Percentiles rank a stretch among this genome's conserved stretches.
Conservation (phyloP, 176 grass and related monocot species). For the Metroxylon sagu region DNA sequence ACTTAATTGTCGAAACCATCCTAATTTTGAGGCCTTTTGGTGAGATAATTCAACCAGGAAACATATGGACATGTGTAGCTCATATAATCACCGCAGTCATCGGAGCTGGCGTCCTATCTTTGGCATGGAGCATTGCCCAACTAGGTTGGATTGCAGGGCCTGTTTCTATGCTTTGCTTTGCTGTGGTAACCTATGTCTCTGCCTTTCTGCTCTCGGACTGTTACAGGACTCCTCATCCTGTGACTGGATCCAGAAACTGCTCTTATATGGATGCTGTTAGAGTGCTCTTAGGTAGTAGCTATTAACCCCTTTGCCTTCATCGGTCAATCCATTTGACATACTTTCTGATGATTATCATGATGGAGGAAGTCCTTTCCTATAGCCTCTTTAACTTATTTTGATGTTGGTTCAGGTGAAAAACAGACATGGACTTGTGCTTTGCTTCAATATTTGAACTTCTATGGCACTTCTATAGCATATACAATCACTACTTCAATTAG, state of each 20-base stretch:
- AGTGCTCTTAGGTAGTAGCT: slow-evolving; percentile 25
- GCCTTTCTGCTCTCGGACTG: slow-evolving; percentile 43
- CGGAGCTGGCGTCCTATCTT: slow-evolving; percentile 51
- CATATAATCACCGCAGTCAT: slow-evolving; percentile 67
- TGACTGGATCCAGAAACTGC: slow-evolving; percentile 43
- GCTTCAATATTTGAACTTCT: slow-evolving; percentile 52
- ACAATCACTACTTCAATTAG: slow-evolving; percentile 53
- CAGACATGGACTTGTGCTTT: slow-evolving; percentile 52
- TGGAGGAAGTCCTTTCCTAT: too few species aligned
- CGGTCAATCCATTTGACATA: too few species aligned
- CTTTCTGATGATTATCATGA: too few species aligned
- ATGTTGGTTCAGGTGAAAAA: slow-evolving; percentile 39
- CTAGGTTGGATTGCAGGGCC: slow-evolving; percentile 43
- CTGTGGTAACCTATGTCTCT: slow-evolving; percentile 58
- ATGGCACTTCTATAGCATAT: slow-evolving; percentile 55
- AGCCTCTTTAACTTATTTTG: too few species aligned
- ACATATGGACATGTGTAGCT: slow-evolving; percentile 51
- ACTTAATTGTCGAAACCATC: too few species aligned
- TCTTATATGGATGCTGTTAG: slow-evolving; percentile 59
- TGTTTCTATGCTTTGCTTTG: slow-evolving; percentile 44
- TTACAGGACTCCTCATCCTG: slow-evolving; percentile 37
- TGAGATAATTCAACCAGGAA: slow-evolving; percentile 17
- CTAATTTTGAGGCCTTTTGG: neutral
- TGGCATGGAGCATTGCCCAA: slow-evolving; percentile 58
- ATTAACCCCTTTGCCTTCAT: too few species aligned